A percentile compares a stretch with the other conserved stretches of the same genome.
Conservation (phyloP, 2,329 filamentous ascomycete species). For the Ascosphaera aggregata region DNA sequence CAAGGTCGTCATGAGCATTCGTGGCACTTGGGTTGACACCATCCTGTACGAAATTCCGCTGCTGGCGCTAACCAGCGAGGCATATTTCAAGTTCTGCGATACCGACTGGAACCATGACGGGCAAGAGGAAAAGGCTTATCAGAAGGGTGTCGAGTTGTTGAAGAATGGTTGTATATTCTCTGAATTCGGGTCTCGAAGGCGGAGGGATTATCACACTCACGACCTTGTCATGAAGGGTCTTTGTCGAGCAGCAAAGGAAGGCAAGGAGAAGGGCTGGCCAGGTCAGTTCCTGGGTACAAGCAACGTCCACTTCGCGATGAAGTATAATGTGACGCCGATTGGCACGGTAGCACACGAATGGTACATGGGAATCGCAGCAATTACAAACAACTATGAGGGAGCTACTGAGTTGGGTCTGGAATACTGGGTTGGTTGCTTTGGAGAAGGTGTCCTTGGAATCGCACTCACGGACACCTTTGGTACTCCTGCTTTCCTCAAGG, state of each 20-base stretch:
- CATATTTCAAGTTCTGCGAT: slow-evolving; percentile 94
- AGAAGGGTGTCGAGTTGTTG: slow-evolving; percentile 56
- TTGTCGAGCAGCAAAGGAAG: slow-evolving; percentile 53
- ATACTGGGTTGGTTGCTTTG: slow-evolving; percentile 85
- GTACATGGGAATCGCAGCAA: slow-evolving; percentile 97
- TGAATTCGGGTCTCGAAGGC: slow-evolving; percentile 75
- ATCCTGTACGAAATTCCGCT: slow-evolving; percentile 96
- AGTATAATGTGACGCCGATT: slow-evolving; percentile 60
- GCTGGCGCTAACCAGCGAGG: slow-evolving; percentile 75
- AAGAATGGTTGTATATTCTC: slow-evolving; percentile 72
- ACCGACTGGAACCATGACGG: slow-evolving; percentile 73
- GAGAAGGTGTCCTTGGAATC: slow-evolving; percentile 60
- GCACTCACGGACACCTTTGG: slow-evolving; percentile 94
- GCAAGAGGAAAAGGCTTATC: slow-evolving; percentile 64
- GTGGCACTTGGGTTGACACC: slow-evolving; percentile 76
- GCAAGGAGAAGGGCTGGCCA: slow-evolving; percentile 35
- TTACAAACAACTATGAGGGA: slow-evolving; percentile 59
- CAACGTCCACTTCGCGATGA: slow-evolving; percentile 94
- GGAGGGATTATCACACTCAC: slow-evolving; percentile 87
- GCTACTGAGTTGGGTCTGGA: slow-evolving; percentile 67
- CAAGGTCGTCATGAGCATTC: slow-evolving; percentile 51
- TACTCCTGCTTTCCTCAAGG: slow-evolving; percentile 64
- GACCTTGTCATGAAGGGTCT: slow-evolving; percentile 76
- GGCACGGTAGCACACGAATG: slow-evolving; percentile 93
- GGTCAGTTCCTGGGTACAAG: slow-evolving; percentile 74